Conservation (phyloP, 2,329 filamentous ascomycete species). For the Alternaria hordeiaustralica region DNA sequence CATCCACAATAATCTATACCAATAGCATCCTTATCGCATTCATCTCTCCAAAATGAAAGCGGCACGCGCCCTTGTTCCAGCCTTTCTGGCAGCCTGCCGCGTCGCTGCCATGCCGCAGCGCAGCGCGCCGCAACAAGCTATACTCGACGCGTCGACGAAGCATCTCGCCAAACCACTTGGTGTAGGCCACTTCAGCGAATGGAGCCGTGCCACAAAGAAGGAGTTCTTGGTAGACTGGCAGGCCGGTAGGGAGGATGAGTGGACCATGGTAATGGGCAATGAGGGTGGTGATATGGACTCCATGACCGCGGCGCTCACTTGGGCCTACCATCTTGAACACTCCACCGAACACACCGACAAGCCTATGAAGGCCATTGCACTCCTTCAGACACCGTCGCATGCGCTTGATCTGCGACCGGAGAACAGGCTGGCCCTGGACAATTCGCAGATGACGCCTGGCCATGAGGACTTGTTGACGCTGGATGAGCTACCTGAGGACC, state of each 20-base stretch:
- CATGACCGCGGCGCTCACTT: conserved; percentile 55
- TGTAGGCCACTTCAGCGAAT: conserved; percentile 58
- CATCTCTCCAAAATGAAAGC: conserved; percentile 25
- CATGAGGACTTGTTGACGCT: conserved; percentile 56
- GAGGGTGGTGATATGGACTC: conserved; percentile 55
- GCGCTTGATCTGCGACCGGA: conserved; percentile 57
- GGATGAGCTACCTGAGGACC: conserved; percentile 57
- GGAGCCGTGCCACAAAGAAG: conserved; percentile 56
- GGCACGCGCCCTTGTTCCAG: conserved; percentile 17
- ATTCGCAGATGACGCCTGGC: conserved; percentile 55
- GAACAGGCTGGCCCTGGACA: conserved; percentile 55
- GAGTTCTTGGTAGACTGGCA: conserved; percentile 58
- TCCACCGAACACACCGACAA: conserved; percentile 51
- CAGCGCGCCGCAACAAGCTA: conserved; percentile 23
- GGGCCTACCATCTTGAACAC: conserved; percentile 58
- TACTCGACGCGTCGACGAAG: conserved; percentile 19
- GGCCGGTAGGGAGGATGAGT: conserved; percentile 50
- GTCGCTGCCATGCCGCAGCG: conserved; percentile 24
- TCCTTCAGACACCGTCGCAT: conserved; percentile 56
- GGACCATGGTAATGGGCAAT: conserved; percentile 57
- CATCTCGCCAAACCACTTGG: conserved; percentile 33
- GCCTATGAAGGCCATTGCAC: conserved; percentile 55
- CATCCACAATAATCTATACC: not conserved
- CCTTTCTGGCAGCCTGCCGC: conserved; percentile 17
- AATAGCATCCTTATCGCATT: not conserved